phyloP scores from a whole-genome alignment of 2,329 filamentous ascomycete genomes.

The Aspergillus aculeatus region DNA sequence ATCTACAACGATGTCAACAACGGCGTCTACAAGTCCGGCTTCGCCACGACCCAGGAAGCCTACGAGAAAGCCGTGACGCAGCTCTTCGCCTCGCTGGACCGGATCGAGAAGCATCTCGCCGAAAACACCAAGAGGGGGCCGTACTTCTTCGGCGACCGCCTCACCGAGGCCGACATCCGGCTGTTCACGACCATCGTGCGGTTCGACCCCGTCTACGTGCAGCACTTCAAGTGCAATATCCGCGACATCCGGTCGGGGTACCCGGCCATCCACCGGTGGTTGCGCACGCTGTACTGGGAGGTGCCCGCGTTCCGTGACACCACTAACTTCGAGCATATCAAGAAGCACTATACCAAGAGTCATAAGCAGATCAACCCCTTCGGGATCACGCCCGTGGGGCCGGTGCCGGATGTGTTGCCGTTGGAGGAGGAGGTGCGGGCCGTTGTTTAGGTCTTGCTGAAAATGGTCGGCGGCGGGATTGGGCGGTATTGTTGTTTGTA shows the following conservation, averaged over 20 bases:
- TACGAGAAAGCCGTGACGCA: conserved; percentile 72
- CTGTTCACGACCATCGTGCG: conserved; percentile 71
- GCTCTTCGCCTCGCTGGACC: conserved; percentile 76
- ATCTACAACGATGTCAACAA: conserved; percentile 65
- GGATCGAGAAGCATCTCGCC: conserved; percentile 68
- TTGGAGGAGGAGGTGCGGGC: conserved; percentile 70
- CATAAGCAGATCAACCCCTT: conserved; percentile 64
- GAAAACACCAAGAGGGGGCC: conserved; percentile 46
- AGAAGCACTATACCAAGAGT: conserved; percentile 70
- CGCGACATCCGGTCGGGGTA: conserved; percentile 82
- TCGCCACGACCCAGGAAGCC: conserved; percentile 77
- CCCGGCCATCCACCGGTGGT: conserved; percentile 75
- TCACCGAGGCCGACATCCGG: conserved; percentile 82
- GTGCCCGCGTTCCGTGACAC: conserved; percentile 73
- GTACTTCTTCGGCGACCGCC: conserved; percentile 70
- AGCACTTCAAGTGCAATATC: conserved; percentile 80
- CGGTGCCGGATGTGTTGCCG: conserved; percentile 75
- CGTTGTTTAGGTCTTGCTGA: conserved; percentile 11
- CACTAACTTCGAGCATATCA: conserved; percentile 94
- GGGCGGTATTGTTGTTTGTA: too few relatives aligned
- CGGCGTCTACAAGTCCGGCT: conserved; percentile 63
- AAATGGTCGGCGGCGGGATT: too few relatives aligned
- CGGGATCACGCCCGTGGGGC: conserved; percentile 80
- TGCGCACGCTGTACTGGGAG: conserved; percentile 83
- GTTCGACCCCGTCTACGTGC: conserved; percentile 77